Evolutionary conservation across 768 basidiomycete genomes (phyloP).

Genomic region (Hortiboletus flavorubellus): DNA sequence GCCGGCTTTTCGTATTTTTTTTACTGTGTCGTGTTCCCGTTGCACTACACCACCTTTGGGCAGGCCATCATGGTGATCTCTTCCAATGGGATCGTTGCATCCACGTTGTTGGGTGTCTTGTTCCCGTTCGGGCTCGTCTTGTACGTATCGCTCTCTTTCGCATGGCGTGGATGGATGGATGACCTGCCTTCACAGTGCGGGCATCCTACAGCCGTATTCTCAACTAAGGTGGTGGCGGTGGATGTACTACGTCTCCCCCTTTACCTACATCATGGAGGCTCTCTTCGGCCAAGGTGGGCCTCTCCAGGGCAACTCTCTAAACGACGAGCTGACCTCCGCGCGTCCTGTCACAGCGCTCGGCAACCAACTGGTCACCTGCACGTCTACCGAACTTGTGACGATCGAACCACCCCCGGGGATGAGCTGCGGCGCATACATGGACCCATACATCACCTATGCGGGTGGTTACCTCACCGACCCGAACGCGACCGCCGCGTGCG

Average conservation of each 20-base stretch:
- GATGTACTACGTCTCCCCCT: slow-evolving; percentile 45
- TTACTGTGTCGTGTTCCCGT: slow-evolving; percentile 36
- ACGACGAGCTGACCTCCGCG: not conserved
- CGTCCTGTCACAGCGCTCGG: slow-evolving; percentile 35
- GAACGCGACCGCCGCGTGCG: slow-evolving; percentile 46
- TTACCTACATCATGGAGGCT: slow-evolving; percentile 52
- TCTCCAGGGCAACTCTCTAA: no score
- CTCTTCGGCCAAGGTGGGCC: slow-evolving; percentile 26
- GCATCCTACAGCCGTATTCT: slow-evolving; percentile 46
- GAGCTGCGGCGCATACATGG: slow-evolving; percentile 52
- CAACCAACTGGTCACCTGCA: slow-evolving; percentile 43
- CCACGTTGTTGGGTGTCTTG: slow-evolving; percentile 36
- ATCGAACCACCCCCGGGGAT: slow-evolving; percentile 52
- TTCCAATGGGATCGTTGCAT: slow-evolving; percentile 41
- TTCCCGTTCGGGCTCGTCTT: slow-evolving; percentile 43
- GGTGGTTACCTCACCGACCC: slow-evolving; percentile 60
- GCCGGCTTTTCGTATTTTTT: slow-evolving; percentile 41
- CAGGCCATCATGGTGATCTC: slow-evolving; percentile 41
- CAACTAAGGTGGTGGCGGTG: slow-evolving; percentile 34
- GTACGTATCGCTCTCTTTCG: slow-evolving; percentile 22
- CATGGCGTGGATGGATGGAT: not conserved
- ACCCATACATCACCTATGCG: slow-evolving; percentile 42
- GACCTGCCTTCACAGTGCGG: slow-evolving; percentile 33
- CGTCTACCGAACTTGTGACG: slow-evolving; percentile 47
- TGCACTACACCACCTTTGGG: slow-evolving; percentile 43